Evolutionary conservation across 1,139 yeast genomes (phyloP).

Genomic region (Spathaspora sp.): DNA sequence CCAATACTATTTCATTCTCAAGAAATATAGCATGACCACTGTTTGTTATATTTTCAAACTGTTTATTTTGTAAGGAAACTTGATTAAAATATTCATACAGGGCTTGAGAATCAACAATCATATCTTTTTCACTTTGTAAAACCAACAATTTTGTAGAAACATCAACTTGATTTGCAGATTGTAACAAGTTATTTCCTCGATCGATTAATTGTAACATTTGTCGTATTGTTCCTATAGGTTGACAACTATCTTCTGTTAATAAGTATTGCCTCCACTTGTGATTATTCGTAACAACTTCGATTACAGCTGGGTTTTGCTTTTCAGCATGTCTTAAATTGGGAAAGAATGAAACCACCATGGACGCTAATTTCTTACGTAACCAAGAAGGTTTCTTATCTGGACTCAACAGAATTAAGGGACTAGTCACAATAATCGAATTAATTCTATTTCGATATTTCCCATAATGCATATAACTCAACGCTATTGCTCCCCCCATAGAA

Average conservation of each 20-base stretch:
- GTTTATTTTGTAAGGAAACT: constrained; percentile 15
- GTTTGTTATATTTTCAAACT: constrained; percentile 14
- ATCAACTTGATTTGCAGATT: constrained; percentile 9
- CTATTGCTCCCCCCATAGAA: constrained; percentile 25
- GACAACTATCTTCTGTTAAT: constrained; percentile 17
- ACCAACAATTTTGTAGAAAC: constrained; percentile 15
- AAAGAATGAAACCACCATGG: constrained; percentile 2
- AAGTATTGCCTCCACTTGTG: constrained; percentile 20
- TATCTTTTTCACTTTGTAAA: constrained; percentile 19
- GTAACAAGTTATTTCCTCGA: constrained; percentile 16
- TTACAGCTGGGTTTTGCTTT: constrained; percentile 11
- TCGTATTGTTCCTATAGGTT: constrained; percentile 19
- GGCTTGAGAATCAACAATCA: constrained; percentile 16
- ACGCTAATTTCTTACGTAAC: constrained; percentile 3
- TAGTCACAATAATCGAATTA: constrained; percentile 16
- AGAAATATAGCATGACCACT: constrained; percentile 22
- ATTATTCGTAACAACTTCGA: constrained; percentile 18
- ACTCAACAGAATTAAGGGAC: constrained; percentile 19
- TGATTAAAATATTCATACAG: constrained; percentile 17
- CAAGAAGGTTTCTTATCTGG: constrained; percentile 14
- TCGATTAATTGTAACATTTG: constrained; percentile 19
- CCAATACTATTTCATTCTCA: constrained; percentile 20
- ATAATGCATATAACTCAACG: constrained; percentile 17
- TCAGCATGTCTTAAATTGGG: constrained; percentile 13
- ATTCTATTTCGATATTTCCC: constrained; percentile 18